Conservation (phyloP, 1,139 yeast genomes). For the Geotrichum macrosporum region DNA sequence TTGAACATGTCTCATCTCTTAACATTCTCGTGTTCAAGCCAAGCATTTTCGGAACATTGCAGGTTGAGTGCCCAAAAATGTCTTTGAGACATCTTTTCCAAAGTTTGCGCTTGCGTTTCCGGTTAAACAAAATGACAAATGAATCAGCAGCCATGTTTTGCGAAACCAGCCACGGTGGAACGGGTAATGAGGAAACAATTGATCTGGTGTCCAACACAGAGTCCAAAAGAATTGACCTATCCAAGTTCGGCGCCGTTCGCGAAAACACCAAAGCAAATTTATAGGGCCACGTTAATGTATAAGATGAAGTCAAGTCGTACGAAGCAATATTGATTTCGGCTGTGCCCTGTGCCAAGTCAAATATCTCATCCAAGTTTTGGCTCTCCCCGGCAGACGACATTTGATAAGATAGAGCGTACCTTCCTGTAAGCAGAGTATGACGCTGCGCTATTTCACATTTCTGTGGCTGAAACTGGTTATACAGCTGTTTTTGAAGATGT, state of each 20-base stretch:
- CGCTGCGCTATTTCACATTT: conserved; percentile 9
- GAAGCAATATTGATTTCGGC: conserved; percentile 13
- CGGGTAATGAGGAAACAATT: no score
- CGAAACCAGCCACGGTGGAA: conserved; percentile 9
- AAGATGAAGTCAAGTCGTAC: conserved; percentile 19
- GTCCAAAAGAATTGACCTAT: conserved; percentile 3
- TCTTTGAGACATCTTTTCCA: conserved; percentile 18
- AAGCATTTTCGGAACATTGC: neutral
- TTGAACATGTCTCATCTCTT: no score
- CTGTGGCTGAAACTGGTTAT: conserved; percentile 18
- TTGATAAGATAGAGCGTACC: conserved; percentile 9
- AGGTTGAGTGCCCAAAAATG: conserved; percentile 9
- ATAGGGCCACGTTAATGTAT: conserved; percentile 15
- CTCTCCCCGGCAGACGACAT: neutral
- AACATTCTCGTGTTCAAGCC: no score
- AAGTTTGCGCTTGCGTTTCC: conserved; percentile 19
- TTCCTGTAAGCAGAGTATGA: conserved; percentile 15
- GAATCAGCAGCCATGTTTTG: conserved; percentile 19
- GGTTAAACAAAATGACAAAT: conserved; percentile 16
- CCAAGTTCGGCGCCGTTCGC: neutral
- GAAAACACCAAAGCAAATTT: conserved; percentile 19
- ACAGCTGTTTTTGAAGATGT: conserved; percentile 17
- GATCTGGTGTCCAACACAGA: conserved; percentile 5
- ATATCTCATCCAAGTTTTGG: neutral
- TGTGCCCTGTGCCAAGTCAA: neutral